phyloP scores from a whole-genome alignment of 2,329 filamentous ascomycete species.

The Colletotrichum kahawae region DNA sequence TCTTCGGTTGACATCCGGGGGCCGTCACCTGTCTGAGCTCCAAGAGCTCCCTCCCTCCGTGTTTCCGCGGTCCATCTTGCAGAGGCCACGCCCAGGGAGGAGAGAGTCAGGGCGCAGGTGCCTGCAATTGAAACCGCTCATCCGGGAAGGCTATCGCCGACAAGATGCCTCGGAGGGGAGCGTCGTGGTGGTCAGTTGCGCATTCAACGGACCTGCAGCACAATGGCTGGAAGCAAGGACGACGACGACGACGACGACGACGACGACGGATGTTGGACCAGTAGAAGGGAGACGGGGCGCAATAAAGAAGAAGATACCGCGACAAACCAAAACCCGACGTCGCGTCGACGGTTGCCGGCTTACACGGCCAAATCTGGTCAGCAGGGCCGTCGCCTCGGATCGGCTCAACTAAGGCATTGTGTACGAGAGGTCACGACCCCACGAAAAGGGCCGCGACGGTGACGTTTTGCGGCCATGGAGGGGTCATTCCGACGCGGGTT shows the following conservation, averaged over 20 bases:
- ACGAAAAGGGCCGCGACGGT: background rate
- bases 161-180: background rate
- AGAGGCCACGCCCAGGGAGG: background rate
- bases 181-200: background rate
- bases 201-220: background rate
- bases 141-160: background rate
- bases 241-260: background rate
- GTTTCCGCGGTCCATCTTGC: background rate
- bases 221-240: background rate
- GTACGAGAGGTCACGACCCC: slow-evolving; percentile 18
- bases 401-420: slow-evolving; percentile 8
- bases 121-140: background rate
- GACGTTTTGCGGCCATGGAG: slow-evolving; percentile 5
- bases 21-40: background rate
- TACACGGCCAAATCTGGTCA: background rate
- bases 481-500: slow-evolving; percentile 10
- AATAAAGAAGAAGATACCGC: background rate
- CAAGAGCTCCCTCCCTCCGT: background rate
- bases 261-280: background rate
- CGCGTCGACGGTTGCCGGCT: background rate
- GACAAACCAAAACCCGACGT: background rate
- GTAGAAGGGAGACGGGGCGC: background rate
- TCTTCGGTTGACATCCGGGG: slow-evolving; percentile 5
- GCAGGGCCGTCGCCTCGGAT: slow-evolving; percentile 7
- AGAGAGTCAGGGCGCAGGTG: background rate